Evolutionary conservation across 2,329 filamentous ascomycete species (phyloP), one percentile per base, ranked within the genome.

Genomic region (Aureobasidium sp.): DNA sequence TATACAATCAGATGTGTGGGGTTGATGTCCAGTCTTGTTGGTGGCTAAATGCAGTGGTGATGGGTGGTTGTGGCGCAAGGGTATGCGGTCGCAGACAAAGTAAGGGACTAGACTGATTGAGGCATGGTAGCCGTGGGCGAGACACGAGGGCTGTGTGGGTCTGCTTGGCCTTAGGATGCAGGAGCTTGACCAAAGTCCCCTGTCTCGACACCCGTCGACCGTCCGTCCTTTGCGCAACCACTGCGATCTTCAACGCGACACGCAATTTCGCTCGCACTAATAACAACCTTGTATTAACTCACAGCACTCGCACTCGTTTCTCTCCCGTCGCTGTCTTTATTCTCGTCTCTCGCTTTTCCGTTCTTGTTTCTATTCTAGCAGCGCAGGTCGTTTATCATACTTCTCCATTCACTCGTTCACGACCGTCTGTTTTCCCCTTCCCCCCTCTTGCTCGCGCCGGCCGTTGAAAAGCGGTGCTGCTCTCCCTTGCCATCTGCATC

Each of bases 281-380:
- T 55, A 27, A 39, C 51, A 55, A 55, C 51, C 51, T 55, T 55
- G 51, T 55, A 55, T 55, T 41, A 31, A 56, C 39, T 39, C 20
- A 55, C 52, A 56, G 52, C 52, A 56, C 27, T 58, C 42, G 31
- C 31, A 39, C 55, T 58, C 55, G 55, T 48, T 58, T 27, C 22
- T 37, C 15, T n/a, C 17, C 27, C 22, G 5, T 3, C 39, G 55
- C 41, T 58, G 55, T 41, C 31, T 34, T 29, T 45, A 12, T 47
- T 58, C 42, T 47, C 55, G 47, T 60, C 57, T 25, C 37, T 61
- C 57, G 57, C 44, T 60, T 60, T 42, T 59, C 34, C n/a, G n/a
- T 34, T 31, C 25, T 27, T 56, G 4, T 25, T 39, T 20, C 34
- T 25, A 44, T 31, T 47, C 8, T 47, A 49, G 60, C 60, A 48